These are phyloP conservation scores for Aspergillus fructus DNA, from an alignment of 2,329 filamentous ascomycete genomes.

Conservation along the genomic window DNA sequence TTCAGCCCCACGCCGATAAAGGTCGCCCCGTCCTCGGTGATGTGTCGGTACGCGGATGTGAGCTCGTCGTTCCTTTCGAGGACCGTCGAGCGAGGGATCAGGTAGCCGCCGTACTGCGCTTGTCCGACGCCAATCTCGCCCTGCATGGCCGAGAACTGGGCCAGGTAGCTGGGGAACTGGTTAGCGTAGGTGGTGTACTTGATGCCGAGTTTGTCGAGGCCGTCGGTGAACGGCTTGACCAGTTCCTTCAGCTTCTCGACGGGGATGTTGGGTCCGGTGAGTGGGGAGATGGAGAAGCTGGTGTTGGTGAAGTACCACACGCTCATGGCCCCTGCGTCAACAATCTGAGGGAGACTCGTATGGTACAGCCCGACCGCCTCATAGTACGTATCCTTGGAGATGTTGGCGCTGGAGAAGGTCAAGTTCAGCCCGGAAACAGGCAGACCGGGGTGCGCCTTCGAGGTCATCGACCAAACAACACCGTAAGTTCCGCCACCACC, in stretches of 20 bases:
- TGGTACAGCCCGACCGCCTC: slow-evolving; percentile 50
- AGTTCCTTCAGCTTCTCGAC: slow-evolving; percentile 43
- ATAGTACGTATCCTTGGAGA: slow-evolving; percentile 50
- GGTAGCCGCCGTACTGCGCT: slow-evolving; percentile 36
- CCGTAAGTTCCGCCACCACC: slow-evolving; percentile 19
- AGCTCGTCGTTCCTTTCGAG: slow-evolving; percentile 5
- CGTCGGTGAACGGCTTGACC: slow-evolving; percentile 45
- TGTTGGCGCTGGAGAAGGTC: slow-evolving; percentile 37
- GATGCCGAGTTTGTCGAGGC: slow-evolving; percentile 39
- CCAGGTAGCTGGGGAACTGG: slow-evolving; percentile 34
- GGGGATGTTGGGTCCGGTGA: slow-evolving; percentile 51
- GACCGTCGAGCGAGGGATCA: slow-evolving; percentile 27
- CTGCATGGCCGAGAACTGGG: slow-evolving; percentile 34
- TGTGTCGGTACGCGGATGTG: slow-evolving; percentile 2
- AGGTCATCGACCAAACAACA: slow-evolving; percentile 56
- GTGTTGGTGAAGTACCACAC: slow-evolving; percentile 54
- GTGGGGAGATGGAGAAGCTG: slow-evolving; percentile 47
- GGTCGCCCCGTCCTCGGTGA: slow-evolving; percentile 4
- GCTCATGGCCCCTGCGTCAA: slow-evolving; percentile 52
- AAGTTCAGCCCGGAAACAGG: slow-evolving; percentile 48
- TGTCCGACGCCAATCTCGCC: slow-evolving; percentile 37
- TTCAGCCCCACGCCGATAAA: slow-evolving; percentile 26
- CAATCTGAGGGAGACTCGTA: slow-evolving; percentile 48
- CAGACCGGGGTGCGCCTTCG: slow-evolving; percentile 50
- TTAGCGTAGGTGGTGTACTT: slow-evolving; percentile 28